Evolutionary conservation across 2,329 filamentous ascomycete genomes (phyloP).

Genomic region (Aspergillus pseudoterreus): DNA sequence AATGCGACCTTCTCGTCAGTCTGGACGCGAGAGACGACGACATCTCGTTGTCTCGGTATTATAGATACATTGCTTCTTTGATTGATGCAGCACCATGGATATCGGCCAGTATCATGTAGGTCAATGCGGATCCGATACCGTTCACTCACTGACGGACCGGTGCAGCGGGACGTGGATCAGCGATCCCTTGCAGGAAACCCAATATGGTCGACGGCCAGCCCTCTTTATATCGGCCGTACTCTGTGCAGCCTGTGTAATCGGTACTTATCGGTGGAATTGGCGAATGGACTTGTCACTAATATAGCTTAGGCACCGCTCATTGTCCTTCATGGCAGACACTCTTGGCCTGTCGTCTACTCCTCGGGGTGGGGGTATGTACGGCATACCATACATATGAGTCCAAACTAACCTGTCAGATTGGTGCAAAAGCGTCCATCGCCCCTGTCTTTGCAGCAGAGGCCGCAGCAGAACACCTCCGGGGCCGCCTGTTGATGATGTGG

Average conservation of each 20-base stretch:
- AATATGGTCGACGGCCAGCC: slow-evolving; percentile 27
- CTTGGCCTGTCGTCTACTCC: slow-evolving; percentile 23
- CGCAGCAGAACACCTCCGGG: slow-evolving; percentile 15
- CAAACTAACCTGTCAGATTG: slow-evolving; percentile 11
- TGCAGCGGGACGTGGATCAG: slow-evolving; percentile 18
- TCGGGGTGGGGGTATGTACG: slow-evolving; percentile 24
- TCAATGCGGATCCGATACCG: background rate
- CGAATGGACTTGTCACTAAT: background rate
- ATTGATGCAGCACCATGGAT: slow-evolving; percentile 17
- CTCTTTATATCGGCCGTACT: slow-evolving; percentile 38
- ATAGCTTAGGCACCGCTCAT: slow-evolving; percentile 13
- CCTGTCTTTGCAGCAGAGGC: slow-evolving; percentile 20
- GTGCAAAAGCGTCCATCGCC: slow-evolving; percentile 20
- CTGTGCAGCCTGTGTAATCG: slow-evolving; percentile 15
- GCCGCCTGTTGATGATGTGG: slow-evolving; percentile 20
- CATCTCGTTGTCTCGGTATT: too few relatives aligned
- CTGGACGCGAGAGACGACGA: too few relatives aligned
- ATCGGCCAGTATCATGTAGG: slow-evolving; percentile 15
- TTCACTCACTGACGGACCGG: background rate
- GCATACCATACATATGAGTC: background rate
- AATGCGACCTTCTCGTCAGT: background rate
- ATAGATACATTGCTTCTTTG: background rate
- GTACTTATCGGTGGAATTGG: slow-evolving; percentile 2
- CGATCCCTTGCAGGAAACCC: slow-evolving; percentile 18
- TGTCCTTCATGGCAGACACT: slow-evolving; percentile 22